Conservation (phyloP, 2,329 filamentous ascomycete genomes). For the Thyridium curvatum region DNA sequence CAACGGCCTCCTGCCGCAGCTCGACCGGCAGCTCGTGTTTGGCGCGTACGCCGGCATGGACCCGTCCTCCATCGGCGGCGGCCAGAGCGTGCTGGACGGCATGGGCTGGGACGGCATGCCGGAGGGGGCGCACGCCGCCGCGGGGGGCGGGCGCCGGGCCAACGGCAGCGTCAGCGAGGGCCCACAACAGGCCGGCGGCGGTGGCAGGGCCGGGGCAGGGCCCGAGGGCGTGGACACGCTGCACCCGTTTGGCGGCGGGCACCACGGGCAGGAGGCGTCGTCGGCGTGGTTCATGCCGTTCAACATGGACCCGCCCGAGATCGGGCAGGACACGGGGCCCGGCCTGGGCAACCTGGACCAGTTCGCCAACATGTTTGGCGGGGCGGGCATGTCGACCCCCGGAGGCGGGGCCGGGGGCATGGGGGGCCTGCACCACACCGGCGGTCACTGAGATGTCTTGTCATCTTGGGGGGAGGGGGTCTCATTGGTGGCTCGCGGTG, state of each 20-base stretch:
- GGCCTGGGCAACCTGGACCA: conserved; percentile 37
- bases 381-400: conserved; percentile 24
- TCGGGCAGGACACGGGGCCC: conserved; percentile 39
- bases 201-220: neutral
- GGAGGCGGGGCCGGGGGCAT: conserved; percentile 21
- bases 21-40: conserved; percentile 72
- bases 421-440: conserved; percentile 18
- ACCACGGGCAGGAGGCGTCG: conserved; percentile 36
- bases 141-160: neutral
- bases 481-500: too few species aligned
- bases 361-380: conserved; percentile 43
- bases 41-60: conserved; percentile 59
- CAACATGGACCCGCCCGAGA: conserved; percentile 73
- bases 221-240: conserved; percentile 11
- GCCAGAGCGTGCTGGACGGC: conserved; percentile 33
- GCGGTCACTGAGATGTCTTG: conserved; percentile 1
- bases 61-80: conserved; percentile 27
- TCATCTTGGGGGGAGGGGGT: too few species aligned
- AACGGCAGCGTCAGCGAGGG: too few species aligned
- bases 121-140: conserved; percentile 8
- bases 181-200: neutral
- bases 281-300: conserved; percentile 91
- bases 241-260: conserved; percentile 16
- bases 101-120: conserved; percentile 29
- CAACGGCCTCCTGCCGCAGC: conserved; percentile 54